phyloP scores from a whole-genome alignment of 345 rosid species.

The Theobroma cacao region DNA sequence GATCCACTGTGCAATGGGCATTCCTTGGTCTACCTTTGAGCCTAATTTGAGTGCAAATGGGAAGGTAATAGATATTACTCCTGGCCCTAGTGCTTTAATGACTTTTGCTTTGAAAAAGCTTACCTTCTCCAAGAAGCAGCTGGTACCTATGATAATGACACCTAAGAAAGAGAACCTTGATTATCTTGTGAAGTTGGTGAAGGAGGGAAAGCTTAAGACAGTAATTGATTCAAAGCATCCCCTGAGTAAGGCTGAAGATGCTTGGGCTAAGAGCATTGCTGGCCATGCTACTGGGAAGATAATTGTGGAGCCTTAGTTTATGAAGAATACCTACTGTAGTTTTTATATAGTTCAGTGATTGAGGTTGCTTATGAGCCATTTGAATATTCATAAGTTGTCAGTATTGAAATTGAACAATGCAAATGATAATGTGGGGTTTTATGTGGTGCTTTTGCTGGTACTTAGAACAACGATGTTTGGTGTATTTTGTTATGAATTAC shows the following conservation, averaged over 20 bases:
- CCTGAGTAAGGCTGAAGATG: conserved; percentile 66
- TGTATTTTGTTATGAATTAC: too few species aligned
- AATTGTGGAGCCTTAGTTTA: conserved; percentile 50
- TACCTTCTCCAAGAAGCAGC: conserved; percentile 62
- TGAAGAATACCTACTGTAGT: not conserved
- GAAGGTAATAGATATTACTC: conserved; percentile 58
- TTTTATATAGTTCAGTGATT: not conserved
- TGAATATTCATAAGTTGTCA: not conserved
- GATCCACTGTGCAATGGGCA: conserved; percentile 52
- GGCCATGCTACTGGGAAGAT: conserved; percentile 86
- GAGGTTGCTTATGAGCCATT: not conserved
- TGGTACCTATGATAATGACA: conserved; percentile 42
- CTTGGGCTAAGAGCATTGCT: conserved; percentile 62
- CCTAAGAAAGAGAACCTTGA: conserved; percentile 51
- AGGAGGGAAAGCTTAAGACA: conserved; percentile 64
- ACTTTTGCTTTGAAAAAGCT: conserved; percentile 44
- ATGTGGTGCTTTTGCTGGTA: not conserved
- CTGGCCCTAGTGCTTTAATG: conserved; percentile 36
- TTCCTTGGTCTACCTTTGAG: conserved; percentile 66
- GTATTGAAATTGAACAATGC: not conserved
- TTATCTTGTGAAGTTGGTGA: conserved; percentile 43
- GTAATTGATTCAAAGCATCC: conserved; percentile 56
- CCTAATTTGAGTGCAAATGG: conserved; percentile 53
- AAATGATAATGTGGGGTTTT: not conserved
- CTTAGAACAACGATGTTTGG: not conserved